Base-by-base conservation (phyloP, 2,329 filamentous ascomycete species). In the Ascochyta clinopodiicola region DNA sequence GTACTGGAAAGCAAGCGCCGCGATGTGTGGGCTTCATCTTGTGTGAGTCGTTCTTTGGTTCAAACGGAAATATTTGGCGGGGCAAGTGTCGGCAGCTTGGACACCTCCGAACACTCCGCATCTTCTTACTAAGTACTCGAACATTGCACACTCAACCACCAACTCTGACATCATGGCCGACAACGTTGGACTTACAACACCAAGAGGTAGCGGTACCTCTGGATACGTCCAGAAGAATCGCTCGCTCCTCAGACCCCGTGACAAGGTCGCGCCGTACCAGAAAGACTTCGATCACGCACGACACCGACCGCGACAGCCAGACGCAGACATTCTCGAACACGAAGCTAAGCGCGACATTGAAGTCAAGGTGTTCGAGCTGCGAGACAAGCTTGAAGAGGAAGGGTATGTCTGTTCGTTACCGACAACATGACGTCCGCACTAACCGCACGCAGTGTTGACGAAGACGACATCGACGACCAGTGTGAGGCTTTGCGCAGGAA, bases 211-310 rank as follows among this genome's bases (percentile, higher is more conserved):
- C 73, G 95, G 95, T 43, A 99, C 95, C 53, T 98, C 94, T 1
- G 95, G 95, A 73, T 98, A 98, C 75, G 94, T 99, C 52, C 94
- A 98, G 79, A 91, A 92, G 77, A 99, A 98, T 80, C 86, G 92
- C 32, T 95, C 95, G 17, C 88, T 94, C 73, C 87, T 97, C 67
- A 87, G 85, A 72, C 92, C 91, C 27, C 92, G 94, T 78, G 92
- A 96, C 79, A 85, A 86, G 68, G 84, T 81, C 56, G 87, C 88
- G 17, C 93, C 92, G 0, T 96, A 96, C 77, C 85, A 87, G 34
- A 86, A 86, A 60, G 86, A 90, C 70, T 80, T 86, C 61, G 86
- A 90, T 67, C 82, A 80, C 54, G 82, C 90, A 65, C 88, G 87
- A 69, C 91, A 96, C 76, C 84, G 84, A 60, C 89, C 90, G 72